A percentile compares a stretch with the other conserved stretches of the same genome.
Evolutionary conservation across 306 rosid genomes (phyloP).

Genomic region (apple (Malus domestica)): ASM211411v1 NC_041793.1:40129001-40129500

Average conservation of each 20-base stretch:
- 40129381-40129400: rapidly evolving
- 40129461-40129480: too few relatives aligned
- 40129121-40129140: background rate
- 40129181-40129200: background rate
- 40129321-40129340: too few relatives aligned
- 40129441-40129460: too few relatives aligned
- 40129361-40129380: too few relatives aligned
- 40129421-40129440: too few relatives aligned
- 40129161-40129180: background rate
- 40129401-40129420: rapidly evolving
- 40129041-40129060: background rate
- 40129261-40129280: background rate
- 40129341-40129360: too few relatives aligned
- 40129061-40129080: background rate
- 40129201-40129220: background rate
- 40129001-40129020: background rate
- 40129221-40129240: background rate
- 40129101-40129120: background rate
- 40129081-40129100: background rate
- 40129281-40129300: background rate
- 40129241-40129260: background rate
- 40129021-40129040: background rate
- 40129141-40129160: background rate
- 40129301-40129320: too few relatives aligned
- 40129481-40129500: background rate